Evolutionary conservation across 2,329 filamentous ascomycete species (phyloP), one percentile per base, ranked within the genome.

Genomic region (Xylaria sp.): DNA sequence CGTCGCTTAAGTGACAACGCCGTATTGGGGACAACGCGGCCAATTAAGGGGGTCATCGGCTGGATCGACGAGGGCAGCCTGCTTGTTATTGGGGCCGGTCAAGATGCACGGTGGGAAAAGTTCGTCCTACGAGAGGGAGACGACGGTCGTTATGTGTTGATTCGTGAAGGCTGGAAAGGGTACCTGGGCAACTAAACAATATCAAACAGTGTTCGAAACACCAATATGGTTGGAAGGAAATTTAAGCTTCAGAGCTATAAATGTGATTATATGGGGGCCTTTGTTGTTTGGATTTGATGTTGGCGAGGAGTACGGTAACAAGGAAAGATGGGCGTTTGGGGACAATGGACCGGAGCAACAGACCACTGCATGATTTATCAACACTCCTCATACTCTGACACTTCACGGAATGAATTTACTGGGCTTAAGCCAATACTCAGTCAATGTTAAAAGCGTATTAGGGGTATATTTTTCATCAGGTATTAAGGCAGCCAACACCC

Each of bases 41-140:
- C 94, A 15, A 87, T 90, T 12, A 97, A 97, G 79, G 96, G 96
- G 0, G 83, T 96, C 8, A 86, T 98, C 66, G 94, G 94, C 1
- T 98, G 97, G 94, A 86, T 90, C 10, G 86, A 89, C 72, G 92
- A 97, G 71, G 84, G 89, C 25, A 92, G 87, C 18, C 82, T 97
- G 12, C 82, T 94, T 1, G 90, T 97, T 0, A 84, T 97, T 59
- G 92, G 94, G 3, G 92, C 93, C 0, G 94, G 94, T 0, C 86
- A 87, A 68, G 92, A 96, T 78, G 92, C 92, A 18, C 86, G 92
- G 60, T 98, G 94, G 94, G 94, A 98, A 82, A 94, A 92, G 70
- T 97, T 97, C 75, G 84, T 90, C 23, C 83, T 97, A 61, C 86
- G 86, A n/a, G 86, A 91, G 64, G 87, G 87, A 15, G 87, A 90